These are phyloP conservation scores for Puccinia coronata DNA, from an alignment of 1,284 basidiomycete species.

Conservation along the genomic window DNA sequence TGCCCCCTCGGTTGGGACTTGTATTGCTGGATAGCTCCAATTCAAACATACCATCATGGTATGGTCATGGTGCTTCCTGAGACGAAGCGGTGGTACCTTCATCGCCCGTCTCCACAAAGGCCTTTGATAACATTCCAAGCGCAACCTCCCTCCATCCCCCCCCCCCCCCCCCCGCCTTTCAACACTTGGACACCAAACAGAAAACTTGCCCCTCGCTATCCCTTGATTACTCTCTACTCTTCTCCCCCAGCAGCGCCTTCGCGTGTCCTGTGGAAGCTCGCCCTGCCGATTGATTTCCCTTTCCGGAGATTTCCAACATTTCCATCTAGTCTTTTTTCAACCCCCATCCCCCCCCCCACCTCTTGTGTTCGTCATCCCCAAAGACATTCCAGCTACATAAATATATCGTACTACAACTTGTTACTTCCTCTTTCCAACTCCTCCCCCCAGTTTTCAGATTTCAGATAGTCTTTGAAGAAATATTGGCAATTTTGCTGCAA, in stretches of 20 bases:
- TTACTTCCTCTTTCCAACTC: neutral
- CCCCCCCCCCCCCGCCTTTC: neutral
- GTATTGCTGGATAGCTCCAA: neutral
- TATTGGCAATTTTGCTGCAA: too few relatives aligned
- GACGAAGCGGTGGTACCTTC: neutral
- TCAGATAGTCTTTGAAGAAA: too few relatives aligned
- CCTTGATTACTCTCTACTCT: neutral
- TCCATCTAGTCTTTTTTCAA: neutral
- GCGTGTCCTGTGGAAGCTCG: neutral
- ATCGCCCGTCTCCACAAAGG: slow-evolving; percentile 7
- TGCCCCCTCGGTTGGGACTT: neutral
- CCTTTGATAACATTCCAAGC: neutral
- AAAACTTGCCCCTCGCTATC: slow-evolving; percentile 8
- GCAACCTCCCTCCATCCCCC: neutral
- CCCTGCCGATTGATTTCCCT: neutral
- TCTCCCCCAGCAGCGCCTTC: neutral
- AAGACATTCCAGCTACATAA: neutral
- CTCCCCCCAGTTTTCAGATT: neutral
- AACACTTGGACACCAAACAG: slow-evolving; percentile 30
- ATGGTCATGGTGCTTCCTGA: neutral
- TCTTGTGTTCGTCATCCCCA: neutral
- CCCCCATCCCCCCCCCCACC: neutral
- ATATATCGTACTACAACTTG: too few relatives aligned
- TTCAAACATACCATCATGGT: neutral
- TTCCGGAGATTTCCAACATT: neutral